Evolutionary conservation across 192 early-diverging fungal species (phyloP), one percentile per base, ranked within the genome.

Genomic region (Coemansia pectinata): DNA sequence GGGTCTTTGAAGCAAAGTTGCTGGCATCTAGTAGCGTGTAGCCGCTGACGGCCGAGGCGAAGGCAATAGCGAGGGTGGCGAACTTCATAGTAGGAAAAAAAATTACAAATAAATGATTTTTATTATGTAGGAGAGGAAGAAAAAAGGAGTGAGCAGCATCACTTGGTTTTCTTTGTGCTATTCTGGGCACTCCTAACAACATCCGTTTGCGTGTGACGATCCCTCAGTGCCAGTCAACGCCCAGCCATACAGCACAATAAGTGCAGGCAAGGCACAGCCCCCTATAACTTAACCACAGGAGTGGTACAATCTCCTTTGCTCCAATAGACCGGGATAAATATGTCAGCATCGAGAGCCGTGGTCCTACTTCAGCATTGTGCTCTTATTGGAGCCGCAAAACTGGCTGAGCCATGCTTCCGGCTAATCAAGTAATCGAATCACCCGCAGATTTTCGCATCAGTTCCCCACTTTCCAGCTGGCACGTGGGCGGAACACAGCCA

Each of bases 1-100:
- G 45, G n/a, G 73, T 77, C 40, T 69, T 67, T 5, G 74, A 21
- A 34, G 57, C 71, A 70, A 85, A 81, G 72, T 67, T 81, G 38
- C 70, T 55, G 12, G 72, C 53, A 33, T 82, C 79, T 29, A 82
- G 79, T 1, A 82, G 27, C 5, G 74, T 74, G 59, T 82, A 82
- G 19, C 74, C 74, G 66, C 74, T 82, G 60, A 61, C 79, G 9
- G 61, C 74, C 8, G 79, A n/a, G 41, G 70, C 73, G 17, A 82
- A 59, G 17, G 72, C 71, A 1, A 65, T 50, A 2, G 58, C 65
- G 39, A 77, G 44, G n/a, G 71, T 25, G 10, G 33, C 45, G 19
- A 74, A 40, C 72, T 74, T 76, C 79, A 82, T 82, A 62, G n/a
- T 34, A 23, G 53, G 14, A 34, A 31, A 41, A 53, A 50, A 61